Percentiles rank a stretch among this genome's conserved stretches.
phyloP scores from a whole-genome alignment of 352 stramenopile species.

The Phytopythium ostracodes region DNA sequence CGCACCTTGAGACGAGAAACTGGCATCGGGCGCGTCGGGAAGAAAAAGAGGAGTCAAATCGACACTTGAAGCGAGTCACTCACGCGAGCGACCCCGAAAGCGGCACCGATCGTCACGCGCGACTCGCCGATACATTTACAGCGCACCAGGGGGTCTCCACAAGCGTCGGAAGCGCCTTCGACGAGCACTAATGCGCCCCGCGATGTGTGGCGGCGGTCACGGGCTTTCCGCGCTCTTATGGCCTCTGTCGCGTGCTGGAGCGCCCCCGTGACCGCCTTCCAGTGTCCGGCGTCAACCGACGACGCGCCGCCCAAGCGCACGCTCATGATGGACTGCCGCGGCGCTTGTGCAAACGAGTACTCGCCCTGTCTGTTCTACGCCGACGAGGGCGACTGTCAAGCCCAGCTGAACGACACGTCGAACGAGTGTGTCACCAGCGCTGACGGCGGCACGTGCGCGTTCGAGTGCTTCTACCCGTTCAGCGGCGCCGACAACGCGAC shows the following conservation, averaged over 20 bases:
- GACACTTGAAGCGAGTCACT: background rate
- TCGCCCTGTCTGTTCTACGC: slow-evolving; percentile 21
- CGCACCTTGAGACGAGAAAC: too few relatives aligned
- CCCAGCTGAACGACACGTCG: background rate
- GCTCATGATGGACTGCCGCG: slow-evolving; percentile 23
- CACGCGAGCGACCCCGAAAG: background rate
- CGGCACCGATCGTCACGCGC: too few relatives aligned
- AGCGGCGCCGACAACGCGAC: slow-evolving; percentile 12
- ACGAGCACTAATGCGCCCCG: background rate
- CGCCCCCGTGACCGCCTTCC: background rate
- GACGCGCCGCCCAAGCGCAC: slow-evolving; percentile 7
- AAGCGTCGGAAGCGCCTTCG: background rate
- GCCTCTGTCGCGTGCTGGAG: background rate
- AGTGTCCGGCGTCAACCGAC: slow-evolving; percentile 6
- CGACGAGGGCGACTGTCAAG: slow-evolving; percentile 9
- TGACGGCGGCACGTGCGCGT: slow-evolving; percentile 15
- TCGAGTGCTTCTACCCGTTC: slow-evolving; percentile 39
- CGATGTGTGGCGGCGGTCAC: background rate
- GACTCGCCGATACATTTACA: background rate
- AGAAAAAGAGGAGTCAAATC: background rate
- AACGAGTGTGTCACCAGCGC: slow-evolving; percentile 12
- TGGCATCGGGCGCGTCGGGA: background rate
- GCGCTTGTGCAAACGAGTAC: slow-evolving; percentile 12
- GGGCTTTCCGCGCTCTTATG: background rate
- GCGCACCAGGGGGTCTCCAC: background rate